phyloP scores from a whole-genome alignment of 345 rosid species.

The Combretum micranthum region DNA sequence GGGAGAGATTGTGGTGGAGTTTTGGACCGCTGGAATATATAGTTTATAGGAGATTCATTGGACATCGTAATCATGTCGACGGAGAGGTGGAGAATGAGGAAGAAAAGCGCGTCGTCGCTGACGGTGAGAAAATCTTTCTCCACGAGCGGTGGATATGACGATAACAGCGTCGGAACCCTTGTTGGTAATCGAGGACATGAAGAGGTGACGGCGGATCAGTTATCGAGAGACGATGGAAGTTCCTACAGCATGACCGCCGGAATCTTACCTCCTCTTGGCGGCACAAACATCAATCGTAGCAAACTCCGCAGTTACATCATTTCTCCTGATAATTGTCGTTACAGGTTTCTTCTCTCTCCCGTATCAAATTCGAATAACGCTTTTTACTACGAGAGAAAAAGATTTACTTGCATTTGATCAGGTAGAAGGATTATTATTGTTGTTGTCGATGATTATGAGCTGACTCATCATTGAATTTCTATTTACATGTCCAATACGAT shows the following conservation, averaged over 20 bases:
- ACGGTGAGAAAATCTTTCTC: neutral
- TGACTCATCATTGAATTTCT: too few relatives aligned
- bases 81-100: neutral
- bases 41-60: too few relatives aligned
- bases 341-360: conserved; percentile 32
- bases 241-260: conserved; percentile 51
- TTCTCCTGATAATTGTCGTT: conserved; percentile 62
- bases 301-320: conserved; percentile 46
- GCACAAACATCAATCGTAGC: conserved; percentile 28
- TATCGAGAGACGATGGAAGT: conserved; percentile 40
- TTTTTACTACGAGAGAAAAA: neutral
- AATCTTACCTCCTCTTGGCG: conserved; percentile 74
- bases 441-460: too few relatives aligned
- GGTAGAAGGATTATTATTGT: neutral
- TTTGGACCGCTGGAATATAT: too few relatives aligned
- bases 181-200: neutral
- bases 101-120: neutral
- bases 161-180: neutral
- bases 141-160: conserved; percentile 1
- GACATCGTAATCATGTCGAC: too few relatives aligned
- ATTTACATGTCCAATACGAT: too few relatives aligned
- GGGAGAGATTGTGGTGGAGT: neutral
- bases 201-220: conserved; percentile 12
- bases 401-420: neutral
- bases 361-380: neutral